Percentiles rank a stretch among this genome's conserved stretches.
phyloP scores from a whole-genome alignment of 2,329 filamentous ascomycete species.

The Neofusicoccum umdonicola region DNA sequence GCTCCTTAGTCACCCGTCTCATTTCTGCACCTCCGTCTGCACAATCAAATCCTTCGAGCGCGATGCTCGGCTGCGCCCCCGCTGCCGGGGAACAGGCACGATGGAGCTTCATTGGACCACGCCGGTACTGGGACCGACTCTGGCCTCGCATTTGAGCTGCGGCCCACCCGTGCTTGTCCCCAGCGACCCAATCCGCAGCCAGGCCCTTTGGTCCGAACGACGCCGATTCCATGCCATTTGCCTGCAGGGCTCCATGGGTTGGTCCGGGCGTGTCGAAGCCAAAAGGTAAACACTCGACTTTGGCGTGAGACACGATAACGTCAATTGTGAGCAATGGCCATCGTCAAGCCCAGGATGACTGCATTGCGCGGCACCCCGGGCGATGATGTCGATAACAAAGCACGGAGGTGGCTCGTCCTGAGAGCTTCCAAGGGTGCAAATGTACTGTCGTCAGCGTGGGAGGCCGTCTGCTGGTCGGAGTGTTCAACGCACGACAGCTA shows the following conservation, averaged over 20 bases:
- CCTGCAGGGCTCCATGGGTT: background rate
- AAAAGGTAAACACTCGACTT: background rate
- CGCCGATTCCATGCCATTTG: background rate
- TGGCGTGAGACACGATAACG: background rate
- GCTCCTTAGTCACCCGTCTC: slow-evolving; percentile 8
- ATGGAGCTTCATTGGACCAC: background rate
- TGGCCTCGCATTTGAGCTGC: background rate
- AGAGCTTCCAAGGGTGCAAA: background rate
- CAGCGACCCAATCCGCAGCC: background rate
- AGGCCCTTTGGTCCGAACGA: background rate
- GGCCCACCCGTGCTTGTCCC: background rate
- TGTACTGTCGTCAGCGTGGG: background rate
- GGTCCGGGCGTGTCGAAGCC: background rate
- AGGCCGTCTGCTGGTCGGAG: slow-evolving; percentile 1
- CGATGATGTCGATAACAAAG: slow-evolving; percentile 1
- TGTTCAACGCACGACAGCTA: background rate
- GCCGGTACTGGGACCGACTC: background rate
- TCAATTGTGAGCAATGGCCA: background rate
- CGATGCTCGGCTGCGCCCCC: background rate
- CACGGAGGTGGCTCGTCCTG: slow-evolving; percentile 5
- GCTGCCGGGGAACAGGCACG: background rate
- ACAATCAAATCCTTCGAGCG: background rate
- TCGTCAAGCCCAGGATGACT: background rate
- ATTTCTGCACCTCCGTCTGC: background rate
- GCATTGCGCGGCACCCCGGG: background rate